phyloP scores from a whole-genome alignment of 108 stramenopile species.

The Mediolabrus comicus region DNA sequence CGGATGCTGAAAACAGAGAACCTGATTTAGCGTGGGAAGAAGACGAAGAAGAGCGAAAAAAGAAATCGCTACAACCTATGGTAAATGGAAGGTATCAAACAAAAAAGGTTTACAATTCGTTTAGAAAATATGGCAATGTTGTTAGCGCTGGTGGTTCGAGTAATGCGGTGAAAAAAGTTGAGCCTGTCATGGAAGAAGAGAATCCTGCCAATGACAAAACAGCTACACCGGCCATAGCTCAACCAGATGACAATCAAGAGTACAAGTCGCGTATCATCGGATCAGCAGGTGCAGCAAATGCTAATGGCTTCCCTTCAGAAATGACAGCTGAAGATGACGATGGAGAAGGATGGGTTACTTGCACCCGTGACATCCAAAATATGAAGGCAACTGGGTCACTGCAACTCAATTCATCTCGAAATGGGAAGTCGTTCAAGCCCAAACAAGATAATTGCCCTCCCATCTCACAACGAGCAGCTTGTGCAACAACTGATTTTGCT shows the following conservation, averaged over 20 bases:
- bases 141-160: conserved; percentile 34
- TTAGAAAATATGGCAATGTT: conserved; percentile 58
- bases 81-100: conserved; percentile 45
- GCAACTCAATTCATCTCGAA: conserved; percentile 17
- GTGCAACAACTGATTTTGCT: conserved; percentile 98
- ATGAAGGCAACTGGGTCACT: conserved; percentile 60
- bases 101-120: conserved; percentile 70
- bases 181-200: conserved; percentile 4
- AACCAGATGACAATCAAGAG: background rate
- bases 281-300: conserved; percentile 29
- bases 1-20: background rate
- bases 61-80: conserved; percentile 33
- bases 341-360: conserved; percentile 90
- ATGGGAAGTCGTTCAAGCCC: conserved; percentile 4
- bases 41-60: conserved; percentile 46
- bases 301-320: conserved; percentile 46
- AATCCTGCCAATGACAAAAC: conserved; percentile 4
- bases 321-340: conserved; percentile 81
- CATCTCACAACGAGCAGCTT: conserved; percentile 70
- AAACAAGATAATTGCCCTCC: conserved; percentile 46
- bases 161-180: conserved; percentile 43
- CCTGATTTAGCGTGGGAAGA: conserved; percentile 11
- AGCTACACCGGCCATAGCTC: background rate
- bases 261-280: conserved; percentile 65
- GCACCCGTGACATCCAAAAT: conserved; percentile 55